phyloP scores from a whole-genome alignment of 192 early-diverging fungal species.

The Glomus cerebriforme region DNA sequence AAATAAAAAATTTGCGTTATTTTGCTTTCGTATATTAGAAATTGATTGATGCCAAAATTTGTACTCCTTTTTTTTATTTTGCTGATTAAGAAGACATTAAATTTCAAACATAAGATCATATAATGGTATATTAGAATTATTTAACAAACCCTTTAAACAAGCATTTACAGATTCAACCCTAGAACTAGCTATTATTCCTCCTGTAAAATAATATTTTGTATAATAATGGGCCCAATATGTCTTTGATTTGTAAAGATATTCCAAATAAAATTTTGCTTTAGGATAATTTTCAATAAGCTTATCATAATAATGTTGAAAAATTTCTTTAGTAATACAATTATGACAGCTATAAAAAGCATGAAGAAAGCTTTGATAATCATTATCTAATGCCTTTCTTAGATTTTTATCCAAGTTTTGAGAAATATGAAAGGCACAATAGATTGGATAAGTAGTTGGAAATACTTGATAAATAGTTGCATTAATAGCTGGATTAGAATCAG shows the following conservation, averaged over 20 bases:
- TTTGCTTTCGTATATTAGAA: background rate
- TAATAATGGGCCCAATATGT: background rate
- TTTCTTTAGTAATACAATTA: too few species aligned
- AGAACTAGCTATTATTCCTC: background rate
- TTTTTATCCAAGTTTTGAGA: too few species aligned
- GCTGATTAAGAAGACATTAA: too few species aligned
- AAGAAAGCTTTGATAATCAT: too few species aligned
- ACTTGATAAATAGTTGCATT: background rate
- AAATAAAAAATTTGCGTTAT: background rate
- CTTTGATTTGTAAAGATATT: constrained; percentile 2
- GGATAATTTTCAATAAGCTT: too few species aligned
- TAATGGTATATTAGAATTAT: background rate
- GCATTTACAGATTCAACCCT: background rate
- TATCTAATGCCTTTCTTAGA: background rate
- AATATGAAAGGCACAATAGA: background rate
- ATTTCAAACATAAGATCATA: background rate
- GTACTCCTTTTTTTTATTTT: constrained; percentile 2
- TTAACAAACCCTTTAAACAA: background rate
- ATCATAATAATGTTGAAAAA: too few species aligned
- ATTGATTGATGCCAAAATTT: background rate
- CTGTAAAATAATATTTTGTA: background rate
- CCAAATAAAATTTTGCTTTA: too few species aligned
- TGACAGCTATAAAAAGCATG: too few species aligned
- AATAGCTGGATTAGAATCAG: background rate
- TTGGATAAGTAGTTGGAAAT: background rate